A percentile compares a stretch with the other conserved stretches of the same genome.
phyloP scores from a whole-genome alignment of 495 filamentous ascomycete species.

The Penicillium bovifimosum region DNA sequence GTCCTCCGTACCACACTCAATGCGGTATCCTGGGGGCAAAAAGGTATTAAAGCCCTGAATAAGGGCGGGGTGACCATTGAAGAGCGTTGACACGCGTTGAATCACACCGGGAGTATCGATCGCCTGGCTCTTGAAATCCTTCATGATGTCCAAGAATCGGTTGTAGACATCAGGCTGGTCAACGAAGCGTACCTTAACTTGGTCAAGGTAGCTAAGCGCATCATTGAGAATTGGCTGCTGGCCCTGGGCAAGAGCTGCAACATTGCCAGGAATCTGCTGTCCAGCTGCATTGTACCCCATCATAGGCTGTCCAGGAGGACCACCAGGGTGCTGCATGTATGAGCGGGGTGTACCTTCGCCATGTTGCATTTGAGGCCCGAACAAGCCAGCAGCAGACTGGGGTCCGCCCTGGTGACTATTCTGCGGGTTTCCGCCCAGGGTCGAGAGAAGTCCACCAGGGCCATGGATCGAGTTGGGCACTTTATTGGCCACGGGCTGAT shows the following conservation, averaged over 20 bases:
- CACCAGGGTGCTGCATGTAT: constrained; percentile 57
- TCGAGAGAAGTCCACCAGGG: constrained; percentile 78
- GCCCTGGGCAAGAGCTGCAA: constrained; percentile 67
- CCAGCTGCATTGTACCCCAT: constrained; percentile 49
- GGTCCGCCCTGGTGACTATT: constrained; percentile 50
- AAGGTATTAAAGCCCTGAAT: constrained; percentile 99
- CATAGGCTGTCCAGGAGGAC: constrained; percentile 53
- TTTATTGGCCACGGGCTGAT: constrained; percentile 84
- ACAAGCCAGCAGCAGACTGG: constrained; percentile 65
- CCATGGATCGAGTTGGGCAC: constrained; percentile 77
- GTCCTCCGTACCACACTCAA: constrained; percentile 88
- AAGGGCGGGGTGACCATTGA: constrained; percentile 91
- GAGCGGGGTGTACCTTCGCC: constrained; percentile 56
- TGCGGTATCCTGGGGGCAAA: constrained; percentile 91
- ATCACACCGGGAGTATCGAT: constrained; percentile 99
- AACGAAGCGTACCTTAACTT: constrained; percentile 97
- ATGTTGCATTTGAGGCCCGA: constrained; percentile 58
- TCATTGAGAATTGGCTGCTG: constrained; percentile 97
- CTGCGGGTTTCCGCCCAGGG: constrained; percentile 54
- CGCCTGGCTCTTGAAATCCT: constrained; percentile 98
- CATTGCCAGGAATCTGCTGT: constrained; percentile 46
- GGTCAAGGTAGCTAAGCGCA: constrained; percentile 94
- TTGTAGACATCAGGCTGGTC: constrained; percentile 99
- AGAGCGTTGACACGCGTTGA: constrained; percentile 91
- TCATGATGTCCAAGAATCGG: constrained; percentile 98